Conservation (phyloP, 1,139 yeast genomes). For the Candida smagusa region DNA sequence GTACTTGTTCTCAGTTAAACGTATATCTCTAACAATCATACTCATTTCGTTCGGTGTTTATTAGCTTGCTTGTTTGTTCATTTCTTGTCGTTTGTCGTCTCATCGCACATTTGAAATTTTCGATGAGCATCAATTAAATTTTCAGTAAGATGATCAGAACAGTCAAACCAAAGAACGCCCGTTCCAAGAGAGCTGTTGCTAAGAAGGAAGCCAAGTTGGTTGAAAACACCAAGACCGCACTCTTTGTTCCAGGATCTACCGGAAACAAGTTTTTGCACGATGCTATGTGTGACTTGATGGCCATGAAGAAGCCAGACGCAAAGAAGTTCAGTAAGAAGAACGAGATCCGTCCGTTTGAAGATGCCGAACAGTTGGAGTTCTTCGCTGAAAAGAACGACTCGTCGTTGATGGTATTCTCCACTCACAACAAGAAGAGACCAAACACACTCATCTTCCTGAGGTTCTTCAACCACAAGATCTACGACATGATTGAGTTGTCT, state of each 20-base stretch:
- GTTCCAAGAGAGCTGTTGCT: conserved; percentile 92
- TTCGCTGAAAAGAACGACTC: conserved; percentile 92
- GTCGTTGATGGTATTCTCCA: conserved; percentile 78
- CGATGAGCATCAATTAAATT: conserved; percentile 1
- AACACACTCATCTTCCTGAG: conserved; percentile 85
- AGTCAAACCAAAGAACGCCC: conserved; percentile 83
- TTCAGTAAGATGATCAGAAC: conserved; percentile 56
- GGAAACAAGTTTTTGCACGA: conserved; percentile 80
- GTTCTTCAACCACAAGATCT: conserved; percentile 84
- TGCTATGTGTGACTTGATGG: conserved; percentile 84
- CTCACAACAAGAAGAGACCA: conserved; percentile 89
- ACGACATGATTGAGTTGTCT: conserved; percentile 90
- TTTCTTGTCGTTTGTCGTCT: conserved; percentile 1
- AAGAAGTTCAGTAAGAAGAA: conserved; percentile 87
- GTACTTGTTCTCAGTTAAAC: too few relatives aligned
- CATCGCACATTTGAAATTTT: not conserved
- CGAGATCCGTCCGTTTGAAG: conserved; percentile 91
- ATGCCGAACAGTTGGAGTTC: conserved; percentile 80
- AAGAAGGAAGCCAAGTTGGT: conserved; percentile 83
- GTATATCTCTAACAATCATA: too few relatives aligned
- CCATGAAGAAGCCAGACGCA: conserved; percentile 87
- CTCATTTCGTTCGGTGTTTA: too few relatives aligned
- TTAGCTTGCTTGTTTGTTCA: too few relatives aligned
- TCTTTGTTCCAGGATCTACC: conserved; percentile 87
- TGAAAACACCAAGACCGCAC: conserved; percentile 86